phyloP scores from a whole-genome alignment of 345 rosid genomes.

The Lenwebbia sp. region DNA sequence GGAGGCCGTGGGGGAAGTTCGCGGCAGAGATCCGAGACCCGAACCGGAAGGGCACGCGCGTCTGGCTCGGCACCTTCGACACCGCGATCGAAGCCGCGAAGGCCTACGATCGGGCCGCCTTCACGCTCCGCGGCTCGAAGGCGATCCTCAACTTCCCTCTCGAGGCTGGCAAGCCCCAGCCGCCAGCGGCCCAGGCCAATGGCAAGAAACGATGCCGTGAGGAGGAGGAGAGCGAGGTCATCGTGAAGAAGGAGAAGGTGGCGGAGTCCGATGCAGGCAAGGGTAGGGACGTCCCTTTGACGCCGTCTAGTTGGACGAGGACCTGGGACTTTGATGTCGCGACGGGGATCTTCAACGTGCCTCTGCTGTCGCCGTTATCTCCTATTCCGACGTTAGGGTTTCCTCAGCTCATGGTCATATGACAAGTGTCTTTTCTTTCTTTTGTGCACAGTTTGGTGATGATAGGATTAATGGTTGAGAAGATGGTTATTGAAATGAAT shows the following conservation, averaged over 20 bases:
- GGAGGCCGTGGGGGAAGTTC: constrained; percentile 92
- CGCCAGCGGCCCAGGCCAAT: neutral
- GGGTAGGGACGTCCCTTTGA: constrained; percentile 11
- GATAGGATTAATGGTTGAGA: neutral
- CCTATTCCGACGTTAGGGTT: constrained; percentile 23
- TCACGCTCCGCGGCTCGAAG: constrained; percentile 68
- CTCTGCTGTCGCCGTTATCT: constrained; percentile 48
- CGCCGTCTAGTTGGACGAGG: constrained; percentile 30
- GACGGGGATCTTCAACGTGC: constrained; percentile 34
- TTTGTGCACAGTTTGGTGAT: neutral
- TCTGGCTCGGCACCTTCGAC: constrained; percentile 88
- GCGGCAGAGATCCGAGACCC: constrained; percentile 98
- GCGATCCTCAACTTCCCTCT: constrained; percentile 88
- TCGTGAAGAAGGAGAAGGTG: neutral
- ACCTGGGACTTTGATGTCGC: constrained; percentile 16
- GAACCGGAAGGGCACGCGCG: constrained; percentile 49
- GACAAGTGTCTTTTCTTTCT: neutral
- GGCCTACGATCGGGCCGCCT: constrained; percentile 86
- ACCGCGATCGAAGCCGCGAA: constrained; percentile 71
- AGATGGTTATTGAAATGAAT: neutral
- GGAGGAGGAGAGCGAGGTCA: neutral
- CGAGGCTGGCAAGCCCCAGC: constrained; percentile 37
- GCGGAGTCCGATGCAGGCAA: constrained; percentile 9
- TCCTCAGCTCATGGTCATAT: constrained; percentile 14
- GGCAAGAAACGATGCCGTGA: constrained; percentile 25